Evolutionary conservation across 257 asterid genomes (phyloP), one percentile per base, ranked within the genome.

Genomic region (Prunella vulgaris): DNA sequence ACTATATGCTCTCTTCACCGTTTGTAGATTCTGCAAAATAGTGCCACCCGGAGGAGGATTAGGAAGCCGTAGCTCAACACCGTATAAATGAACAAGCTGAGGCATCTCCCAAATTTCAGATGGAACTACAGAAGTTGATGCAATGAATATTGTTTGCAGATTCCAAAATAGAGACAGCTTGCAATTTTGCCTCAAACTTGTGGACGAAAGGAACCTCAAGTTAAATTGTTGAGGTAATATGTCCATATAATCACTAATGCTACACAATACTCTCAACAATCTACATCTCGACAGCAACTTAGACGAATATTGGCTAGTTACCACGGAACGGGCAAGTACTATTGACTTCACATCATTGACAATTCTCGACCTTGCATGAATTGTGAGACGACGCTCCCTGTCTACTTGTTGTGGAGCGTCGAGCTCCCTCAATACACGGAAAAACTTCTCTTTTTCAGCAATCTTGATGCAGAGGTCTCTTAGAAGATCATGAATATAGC

Each of bases 81-180:
- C 4, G 25, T 60, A 15, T 0, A 60, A 3, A 60, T 60, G 66
- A 21, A 49, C 33, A 32, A 33, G 49, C 1, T 60, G 66, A 15
- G 10, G 15, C 73, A 68, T 68, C 65, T 35, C 38, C 73, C 73
- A 54, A 40, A 68, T 68, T 21, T 68, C 56, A 2, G 25, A 5
- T 10, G 64, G 73, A 5, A 32, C 7, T 32, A 5, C 7, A 32
- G 37, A 32, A 32, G 0, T 32, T 0, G 37, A 32, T 33, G 64
- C 64, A 21, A 60, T 15, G 58, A 33, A 3, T 25, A 54, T 1
- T 24, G 74, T 57, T 14, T 69, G 74, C 33, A 69, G 9, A 69
- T 37, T 56, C 74, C 74, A 69, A 18, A 69, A 38, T 10, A 22
- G 54, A 22, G 56, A 54, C 2, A 68, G 59, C 27, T 3, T 10